Conservation (phyloP, 2,329 filamentous ascomycete genomes). For the Myriosclerotinia curreyana region DNA sequence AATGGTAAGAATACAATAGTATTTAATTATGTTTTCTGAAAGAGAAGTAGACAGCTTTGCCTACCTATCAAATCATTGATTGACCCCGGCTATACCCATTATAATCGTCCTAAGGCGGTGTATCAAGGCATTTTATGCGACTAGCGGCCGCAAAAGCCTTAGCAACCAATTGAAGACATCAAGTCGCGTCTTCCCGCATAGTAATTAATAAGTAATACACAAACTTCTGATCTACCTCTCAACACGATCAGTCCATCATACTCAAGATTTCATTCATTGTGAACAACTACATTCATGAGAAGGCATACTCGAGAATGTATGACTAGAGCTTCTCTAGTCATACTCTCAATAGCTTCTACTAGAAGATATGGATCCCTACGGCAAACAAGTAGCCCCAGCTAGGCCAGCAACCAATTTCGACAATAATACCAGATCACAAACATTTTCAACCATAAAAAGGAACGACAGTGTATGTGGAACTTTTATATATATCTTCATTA, state of each 20-base stretch:
- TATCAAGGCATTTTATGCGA: neutral
- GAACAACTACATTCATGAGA: neutral
- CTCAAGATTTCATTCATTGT: neutral
- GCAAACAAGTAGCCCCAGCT: constrained; percentile 1
- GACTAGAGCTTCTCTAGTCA: neutral
- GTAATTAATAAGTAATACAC: neutral
- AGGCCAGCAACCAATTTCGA: constrained; percentile 8
- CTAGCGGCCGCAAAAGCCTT: constrained; percentile 7
- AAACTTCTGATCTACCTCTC: neutral
- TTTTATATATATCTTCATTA: constrained; percentile 3
- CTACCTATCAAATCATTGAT: constrained; percentile 6
- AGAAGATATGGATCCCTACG: constrained; percentile 8
- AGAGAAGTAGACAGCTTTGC: constrained; percentile 21
- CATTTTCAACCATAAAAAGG: constrained; percentile 2
- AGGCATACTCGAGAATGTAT: neutral
- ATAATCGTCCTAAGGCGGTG: neutral
- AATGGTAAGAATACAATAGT: constrained; percentile 4
- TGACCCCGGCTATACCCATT: constrained; percentile 15
- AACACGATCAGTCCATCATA: neutral
- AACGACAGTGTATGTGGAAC: constrained; percentile 22
- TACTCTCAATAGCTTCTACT: neutral
- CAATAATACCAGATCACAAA: neutral
- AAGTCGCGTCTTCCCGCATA: neutral
- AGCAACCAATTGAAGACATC: neutral
- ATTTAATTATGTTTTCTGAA: constrained; percentile 10